Base-by-base conservation (phyloP, 2,329 filamentous ascomycete species). In the Colletotrichum plurivorum region DNA sequence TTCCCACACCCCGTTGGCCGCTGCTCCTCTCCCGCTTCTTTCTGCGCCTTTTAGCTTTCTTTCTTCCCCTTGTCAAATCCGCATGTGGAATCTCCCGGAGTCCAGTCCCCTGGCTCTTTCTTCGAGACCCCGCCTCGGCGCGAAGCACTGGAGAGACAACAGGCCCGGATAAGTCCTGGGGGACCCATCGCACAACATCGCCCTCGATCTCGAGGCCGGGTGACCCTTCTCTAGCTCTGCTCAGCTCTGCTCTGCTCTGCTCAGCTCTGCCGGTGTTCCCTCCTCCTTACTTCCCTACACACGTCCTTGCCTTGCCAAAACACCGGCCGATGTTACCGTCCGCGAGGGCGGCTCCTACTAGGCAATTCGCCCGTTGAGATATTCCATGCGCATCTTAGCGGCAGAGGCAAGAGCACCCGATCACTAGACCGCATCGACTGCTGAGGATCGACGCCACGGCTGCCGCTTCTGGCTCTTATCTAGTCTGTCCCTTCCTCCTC, bases 391-490 rank as follows among this genome's bases (percentile, higher is more conserved):
- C 4, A 36, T 36, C 31, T 36, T 46, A 36, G 53, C 48, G 36
- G 41, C 25, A 5, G n/a, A 66, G 20, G 18, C 51, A 60, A 51
- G 27, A 56, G 45, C 41, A 49, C 13, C 51, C 43, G 56, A 52
- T 53, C 43, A 69, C 31, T 60, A 22, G 48, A 39, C 41, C 41
- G 18, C 39, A 60, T 31, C 39, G 16, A 20, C 45, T 55, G 36
- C 25, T 39, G 36, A 22, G 43, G 67, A 69, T 67, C 67, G 62
- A 69, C 62, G 67, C 62, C 67, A 69, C 62, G n/a, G 45, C 45
- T 69, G 25, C 67, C 63, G 36, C 20, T 67, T 67, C 25, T 67
- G 51, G 51, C 53, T 27, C n/a, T 16, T 13, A 20, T 45, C 31
- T 10, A 31, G 20, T 59, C 62, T 52, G 54, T 59, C 61, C 54